Conservation (phyloP, 495 filamentous ascomycete genomes). For the Aspergillus heteromorphus region DNA sequence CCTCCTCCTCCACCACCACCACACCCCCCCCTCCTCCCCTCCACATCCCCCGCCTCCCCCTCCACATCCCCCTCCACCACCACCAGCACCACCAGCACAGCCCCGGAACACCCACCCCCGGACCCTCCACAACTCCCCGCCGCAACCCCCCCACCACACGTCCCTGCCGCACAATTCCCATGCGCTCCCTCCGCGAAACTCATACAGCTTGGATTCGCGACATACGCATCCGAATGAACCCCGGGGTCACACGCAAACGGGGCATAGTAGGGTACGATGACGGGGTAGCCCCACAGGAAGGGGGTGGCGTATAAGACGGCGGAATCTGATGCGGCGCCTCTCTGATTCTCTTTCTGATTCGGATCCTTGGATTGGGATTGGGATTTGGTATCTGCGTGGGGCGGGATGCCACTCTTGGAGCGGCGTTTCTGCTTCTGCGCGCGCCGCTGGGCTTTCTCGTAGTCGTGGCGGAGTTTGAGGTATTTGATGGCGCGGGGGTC, state of each 20-base stretch:
- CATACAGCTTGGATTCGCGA: conserved; percentile 42
- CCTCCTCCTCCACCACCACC: conserved; percentile 18
- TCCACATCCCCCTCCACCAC: conserved; percentile 36
- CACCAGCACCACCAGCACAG: conserved; percentile 28
- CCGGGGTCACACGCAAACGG: conserved; percentile 48
- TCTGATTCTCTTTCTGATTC: conserved; percentile 27
- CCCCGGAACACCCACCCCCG: conserved; percentile 28
- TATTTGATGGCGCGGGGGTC: conserved; percentile 18
- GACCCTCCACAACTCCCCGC: conserved; percentile 47
- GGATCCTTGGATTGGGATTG: conserved; percentile 35
- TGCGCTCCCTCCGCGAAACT: conserved; percentile 30
- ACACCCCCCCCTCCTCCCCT: no score
- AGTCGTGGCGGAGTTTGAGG: conserved; percentile 52
- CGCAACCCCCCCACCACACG: conserved; percentile 50
- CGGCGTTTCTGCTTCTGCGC: conserved; percentile 51
- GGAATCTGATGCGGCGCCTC: neutral
- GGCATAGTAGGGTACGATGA: conserved; percentile 47
- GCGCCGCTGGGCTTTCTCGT: conserved; percentile 56
- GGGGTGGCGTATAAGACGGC: conserved; percentile 16
- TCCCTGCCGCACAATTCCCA: conserved; percentile 44
- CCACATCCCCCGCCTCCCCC: conserved; percentile 31
- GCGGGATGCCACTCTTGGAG: neutral
- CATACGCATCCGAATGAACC: conserved; percentile 36
- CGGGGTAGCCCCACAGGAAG: conserved; percentile 43
- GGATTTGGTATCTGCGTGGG: no score